Percentiles rank a stretch among this genome's conserved stretches.
phyloP scores from a whole-genome alignment of 176 grass and related monocot genomes.

The Musa schizocarpa region DNA sequence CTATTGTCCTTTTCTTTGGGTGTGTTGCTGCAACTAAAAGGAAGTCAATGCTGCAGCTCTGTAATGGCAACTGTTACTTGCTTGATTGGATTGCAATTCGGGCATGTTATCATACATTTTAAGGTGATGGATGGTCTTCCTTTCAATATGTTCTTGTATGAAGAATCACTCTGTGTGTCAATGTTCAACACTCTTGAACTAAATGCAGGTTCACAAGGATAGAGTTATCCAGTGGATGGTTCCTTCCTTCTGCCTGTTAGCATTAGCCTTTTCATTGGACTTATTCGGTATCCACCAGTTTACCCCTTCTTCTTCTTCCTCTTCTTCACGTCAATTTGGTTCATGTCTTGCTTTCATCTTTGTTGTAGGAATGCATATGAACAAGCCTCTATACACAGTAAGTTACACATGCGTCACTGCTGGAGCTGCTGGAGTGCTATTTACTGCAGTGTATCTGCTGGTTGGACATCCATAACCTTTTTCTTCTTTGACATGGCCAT shows the following conservation, averaged over 20 bases:
- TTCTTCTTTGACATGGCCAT: background rate
- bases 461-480: constrained; percentile 16
- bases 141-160: background rate
- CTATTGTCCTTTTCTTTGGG: background rate
- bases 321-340: background rate
- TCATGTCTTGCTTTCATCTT: background rate
- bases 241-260: constrained; percentile 36
- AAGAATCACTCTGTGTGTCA: background rate
- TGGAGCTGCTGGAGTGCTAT: constrained; percentile 46
- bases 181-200: background rate
- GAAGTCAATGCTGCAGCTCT: constrained; percentile 36
- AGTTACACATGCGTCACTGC: constrained; percentile 60
- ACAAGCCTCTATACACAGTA: constrained; percentile 59
- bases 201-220: constrained; percentile 34
- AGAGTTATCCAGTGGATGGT: constrained; percentile 48
- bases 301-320: background rate
- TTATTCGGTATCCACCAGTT: constrained; percentile 37
- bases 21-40: background rate
- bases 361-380: constrained; percentile 47
- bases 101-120: constrained; percentile 75
- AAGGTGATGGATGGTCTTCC: constrained; percentile 33
- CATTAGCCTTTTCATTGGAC: constrained; percentile 41
- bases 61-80: constrained; percentile 82
- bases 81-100: constrained; percentile 85
- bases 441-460: constrained; percentile 49